Percentiles rank a stretch among this genome's conserved stretches.
Conservation (phyloP, 495 filamentous ascomycete genomes). For the Hypoxylon cercidicola region DNA sequence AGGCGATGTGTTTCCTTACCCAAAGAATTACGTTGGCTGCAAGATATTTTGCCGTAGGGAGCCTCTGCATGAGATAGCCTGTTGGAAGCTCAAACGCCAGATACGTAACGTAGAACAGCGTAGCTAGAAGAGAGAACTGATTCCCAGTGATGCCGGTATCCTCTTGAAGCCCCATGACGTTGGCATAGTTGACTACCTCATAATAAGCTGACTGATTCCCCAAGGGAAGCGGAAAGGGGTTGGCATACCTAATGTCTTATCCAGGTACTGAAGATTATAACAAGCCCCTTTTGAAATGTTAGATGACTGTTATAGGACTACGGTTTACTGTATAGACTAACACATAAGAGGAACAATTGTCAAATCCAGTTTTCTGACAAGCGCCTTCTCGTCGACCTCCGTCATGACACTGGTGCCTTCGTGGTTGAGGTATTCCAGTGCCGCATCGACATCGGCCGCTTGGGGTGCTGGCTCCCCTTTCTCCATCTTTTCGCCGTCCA, state of each 20-base stretch:
- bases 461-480: conserved; percentile 23
- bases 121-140: conserved; percentile 37
- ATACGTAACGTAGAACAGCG: conserved; percentile 40
- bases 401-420: conserved; percentile 29
- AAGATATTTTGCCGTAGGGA: conserved; percentile 67
- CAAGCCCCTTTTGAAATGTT: conserved; percentile 25
- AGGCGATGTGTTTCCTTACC: conserved; percentile 8
- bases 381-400: conserved; percentile 37
- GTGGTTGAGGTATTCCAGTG: conserved; percentile 35
- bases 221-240: neutral
- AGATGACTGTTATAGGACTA: neutral
- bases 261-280: conserved; percentile 42
- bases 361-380: conserved; percentile 40
- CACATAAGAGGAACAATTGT: conserved; percentile 41
- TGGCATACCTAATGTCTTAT: conserved; percentile 37
- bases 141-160: conserved; percentile 39
- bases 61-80: conserved; percentile 64
- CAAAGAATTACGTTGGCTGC: conserved; percentile 67
- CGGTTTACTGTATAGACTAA: conserved; percentile 1
- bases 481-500: conserved; percentile 11
- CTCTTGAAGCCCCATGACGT: conserved; percentile 42
- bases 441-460: conserved; percentile 33
- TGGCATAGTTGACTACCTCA: conserved; percentile 39
- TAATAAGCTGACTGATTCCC: conserved; percentile 1
- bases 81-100: conserved; percentile 53